A percentile compares a stretch with the other conserved stretches of the same genome.
These are phyloP conservation scores for Candida hungchunana DNA, from an alignment of 805 yeast species.

Conservation along the genomic window DNA sequence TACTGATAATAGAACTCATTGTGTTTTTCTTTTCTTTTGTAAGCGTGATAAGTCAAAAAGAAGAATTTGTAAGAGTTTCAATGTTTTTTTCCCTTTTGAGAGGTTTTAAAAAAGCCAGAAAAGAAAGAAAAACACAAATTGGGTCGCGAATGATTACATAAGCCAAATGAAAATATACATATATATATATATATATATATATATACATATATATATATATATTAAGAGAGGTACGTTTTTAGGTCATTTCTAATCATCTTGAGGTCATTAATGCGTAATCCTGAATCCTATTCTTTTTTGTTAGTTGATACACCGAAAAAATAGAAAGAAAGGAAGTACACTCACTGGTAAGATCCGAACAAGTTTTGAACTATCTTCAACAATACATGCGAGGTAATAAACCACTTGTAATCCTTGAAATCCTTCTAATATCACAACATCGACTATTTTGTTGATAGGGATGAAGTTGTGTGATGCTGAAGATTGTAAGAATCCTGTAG, in stretches of 20 bases:
- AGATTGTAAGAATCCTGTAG: constrained; percentile 26
- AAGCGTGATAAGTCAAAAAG: too few relatives aligned
- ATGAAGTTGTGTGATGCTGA: constrained; percentile 39
- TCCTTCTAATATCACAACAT: constrained; percentile 72
- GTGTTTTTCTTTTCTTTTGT: neutral
- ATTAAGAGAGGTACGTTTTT: constrained; percentile 1
- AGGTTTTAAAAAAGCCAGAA: constrained; percentile 1
- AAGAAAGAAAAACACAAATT: constrained; percentile 1
- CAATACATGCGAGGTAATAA: constrained; percentile 57
- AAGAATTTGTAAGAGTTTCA: too few relatives aligned
- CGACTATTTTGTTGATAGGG: constrained; percentile 53
- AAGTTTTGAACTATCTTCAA: constrained; percentile 34
- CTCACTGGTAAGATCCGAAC: constrained; percentile 32
- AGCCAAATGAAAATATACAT: neutral
- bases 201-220: neutral
- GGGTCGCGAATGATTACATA: neutral
- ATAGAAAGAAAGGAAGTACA: constrained; percentile 1
- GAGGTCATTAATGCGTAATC: constrained; percentile 9
- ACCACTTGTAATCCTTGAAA: constrained; percentile 64
- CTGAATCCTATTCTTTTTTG: constrained; percentile 8
- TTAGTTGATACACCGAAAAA: neutral
- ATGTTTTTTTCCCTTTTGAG: neutral
- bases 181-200: too few relatives aligned
- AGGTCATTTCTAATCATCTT: constrained; percentile 13
- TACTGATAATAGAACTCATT: constrained; percentile 46